phyloP scores from a whole-genome alignment of 371 early-diverging fungal species.

The Syncephalastrum racemosum region DNA sequence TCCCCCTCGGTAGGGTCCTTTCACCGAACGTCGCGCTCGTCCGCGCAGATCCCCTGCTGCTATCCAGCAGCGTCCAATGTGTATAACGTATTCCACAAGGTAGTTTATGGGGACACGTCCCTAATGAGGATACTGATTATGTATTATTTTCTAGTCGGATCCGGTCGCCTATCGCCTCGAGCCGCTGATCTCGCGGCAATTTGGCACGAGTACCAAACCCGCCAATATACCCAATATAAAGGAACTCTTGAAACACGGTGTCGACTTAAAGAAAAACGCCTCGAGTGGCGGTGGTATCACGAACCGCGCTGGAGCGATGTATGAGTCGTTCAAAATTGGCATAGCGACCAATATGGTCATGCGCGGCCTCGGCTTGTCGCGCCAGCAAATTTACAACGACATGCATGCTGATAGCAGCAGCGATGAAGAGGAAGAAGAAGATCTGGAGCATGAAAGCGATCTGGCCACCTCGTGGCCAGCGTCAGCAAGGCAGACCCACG shows the following conservation, averaged over 20 bases:
- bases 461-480: neutral
- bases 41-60: constrained; percentile 37
- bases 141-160: constrained; percentile 33
- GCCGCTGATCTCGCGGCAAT: constrained; percentile 63
- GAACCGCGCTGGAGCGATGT: constrained; percentile 71
- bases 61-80: constrained; percentile 67
- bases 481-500: constrained; percentile 3
- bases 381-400: constrained; percentile 45
- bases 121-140: neutral
- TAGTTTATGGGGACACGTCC: neutral
- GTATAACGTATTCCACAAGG: constrained; percentile 82
- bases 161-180: constrained; percentile 70
- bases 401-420: constrained; percentile 20
- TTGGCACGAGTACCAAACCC: constrained; percentile 58
- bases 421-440: constrained; percentile 15
- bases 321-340: constrained; percentile 61
- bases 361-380: constrained; percentile 51
- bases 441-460: constrained; percentile 15
- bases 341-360: constrained; percentile 57
- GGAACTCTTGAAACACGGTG: constrained; percentile 72
- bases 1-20: neutral
- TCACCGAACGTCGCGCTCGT: constrained; percentile 6
- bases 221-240: constrained; percentile 77
- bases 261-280: constrained; percentile 53
- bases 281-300: constrained; percentile 68